Evolutionary conservation across 1,284 basidiomycete species (phyloP).

Genomic region (Sparassis latifolia): DNA sequence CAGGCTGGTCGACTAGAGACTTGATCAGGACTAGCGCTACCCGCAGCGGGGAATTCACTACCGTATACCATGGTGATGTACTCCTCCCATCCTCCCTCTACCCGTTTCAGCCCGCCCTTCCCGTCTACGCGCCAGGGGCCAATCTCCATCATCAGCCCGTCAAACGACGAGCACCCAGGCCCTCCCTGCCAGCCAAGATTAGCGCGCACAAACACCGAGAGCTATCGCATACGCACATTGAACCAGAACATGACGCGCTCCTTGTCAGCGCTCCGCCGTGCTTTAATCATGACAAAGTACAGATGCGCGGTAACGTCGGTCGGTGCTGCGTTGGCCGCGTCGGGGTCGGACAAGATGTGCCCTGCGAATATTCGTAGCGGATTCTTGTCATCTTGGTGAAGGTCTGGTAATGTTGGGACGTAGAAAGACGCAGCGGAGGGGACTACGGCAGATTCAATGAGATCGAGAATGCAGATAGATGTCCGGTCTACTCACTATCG

Average conservation of each 20-base stretch:
- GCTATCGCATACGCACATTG: constrained; percentile 54
- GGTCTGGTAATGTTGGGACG: constrained; percentile 68
- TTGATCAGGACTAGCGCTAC: background rate
- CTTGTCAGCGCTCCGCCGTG: constrained; percentile 80
- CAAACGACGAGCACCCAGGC: constrained; percentile 95
- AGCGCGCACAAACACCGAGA: background rate
- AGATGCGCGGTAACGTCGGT: constrained; percentile 71
- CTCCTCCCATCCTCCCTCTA: constrained; percentile 96
- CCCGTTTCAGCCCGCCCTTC: constrained; percentile 70
- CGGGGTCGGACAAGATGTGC: constrained; percentile 75
- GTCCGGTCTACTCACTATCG: constrained; percentile 27
- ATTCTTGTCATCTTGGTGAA: constrained; percentile 63
- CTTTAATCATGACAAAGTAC: constrained; percentile 90
- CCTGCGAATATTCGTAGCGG: constrained; percentile 80
- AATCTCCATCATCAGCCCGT: constrained; percentile 97
- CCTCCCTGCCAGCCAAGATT: constrained; percentile 56
- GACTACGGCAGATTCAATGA: constrained; percentile 29
- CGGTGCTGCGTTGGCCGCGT: constrained; percentile 37
- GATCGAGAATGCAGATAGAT: background rate
- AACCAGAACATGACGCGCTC: constrained; percentile 94
- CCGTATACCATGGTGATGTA: constrained; percentile 95
- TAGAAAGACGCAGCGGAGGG: constrained; percentile 83
- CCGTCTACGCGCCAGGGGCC: constrained; percentile 87
- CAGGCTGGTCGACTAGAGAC: constrained; percentile 86
- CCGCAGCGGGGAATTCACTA: constrained; percentile 32